Evolutionary conservation across 176 grass and related monocot genomes (phyloP).

Genomic region (Aegilops sharonensis): DNA sequence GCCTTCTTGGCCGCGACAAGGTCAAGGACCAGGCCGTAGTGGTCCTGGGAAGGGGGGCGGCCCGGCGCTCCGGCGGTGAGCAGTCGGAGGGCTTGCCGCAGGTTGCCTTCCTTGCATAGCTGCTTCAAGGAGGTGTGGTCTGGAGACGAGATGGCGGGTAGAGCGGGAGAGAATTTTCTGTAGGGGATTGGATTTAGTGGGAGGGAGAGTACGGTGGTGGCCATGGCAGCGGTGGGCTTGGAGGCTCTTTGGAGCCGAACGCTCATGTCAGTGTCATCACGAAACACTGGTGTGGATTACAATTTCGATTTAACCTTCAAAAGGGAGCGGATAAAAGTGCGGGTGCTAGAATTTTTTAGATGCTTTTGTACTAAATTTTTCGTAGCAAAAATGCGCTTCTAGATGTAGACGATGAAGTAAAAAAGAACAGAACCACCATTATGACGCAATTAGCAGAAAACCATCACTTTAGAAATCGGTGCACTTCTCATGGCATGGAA

Average conservation of each 20-base stretch:
- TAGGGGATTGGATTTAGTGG: neutral
- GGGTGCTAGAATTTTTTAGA: no score
- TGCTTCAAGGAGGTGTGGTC: conserved; percentile 25
- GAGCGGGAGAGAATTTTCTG: neutral
- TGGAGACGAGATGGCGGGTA: neutral
- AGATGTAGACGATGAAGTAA: no score
- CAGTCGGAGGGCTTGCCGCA: conserved; percentile 47
- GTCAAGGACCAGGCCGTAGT: conserved; percentile 70
- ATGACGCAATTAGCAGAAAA: no score
- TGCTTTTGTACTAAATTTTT: no score
- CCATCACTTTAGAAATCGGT: no score
- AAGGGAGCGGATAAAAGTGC: neutral
- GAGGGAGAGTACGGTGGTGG: conserved; percentile 15
- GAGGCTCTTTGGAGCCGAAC: conserved; percentile 26
- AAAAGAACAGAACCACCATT: no score
- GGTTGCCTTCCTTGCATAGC: conserved; percentile 64
- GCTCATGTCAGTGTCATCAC: conserved; percentile 34
- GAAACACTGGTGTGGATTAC: neutral
- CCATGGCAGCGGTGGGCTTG: conserved; percentile 30
- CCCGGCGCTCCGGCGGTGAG: conserved; percentile 29
- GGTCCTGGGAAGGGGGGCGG: conserved; percentile 38
- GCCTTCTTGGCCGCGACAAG: conserved; percentile 57
- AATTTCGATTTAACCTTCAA: neutral
- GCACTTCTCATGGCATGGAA: no score
- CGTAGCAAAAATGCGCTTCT: no score